Evolutionary conservation across 257 asterid genomes (phyloP), one percentile per base, ranked within the genome.

Genomic region (Penstemon barbatus): DNA sequence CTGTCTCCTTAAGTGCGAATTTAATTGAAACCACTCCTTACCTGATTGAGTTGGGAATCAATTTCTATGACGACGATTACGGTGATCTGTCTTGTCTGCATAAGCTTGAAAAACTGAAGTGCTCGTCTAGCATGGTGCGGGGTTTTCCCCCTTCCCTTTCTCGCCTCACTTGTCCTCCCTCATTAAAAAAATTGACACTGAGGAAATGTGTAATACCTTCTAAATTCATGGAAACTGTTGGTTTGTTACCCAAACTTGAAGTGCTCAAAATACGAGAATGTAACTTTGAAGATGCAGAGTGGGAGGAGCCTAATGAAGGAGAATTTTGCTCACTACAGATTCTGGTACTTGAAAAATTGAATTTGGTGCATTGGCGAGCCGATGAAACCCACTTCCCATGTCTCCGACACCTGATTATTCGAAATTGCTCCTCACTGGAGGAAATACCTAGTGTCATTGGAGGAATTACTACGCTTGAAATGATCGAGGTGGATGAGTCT

Each of bases 231-330:
- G 8, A 40, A 7, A n/a, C 40, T 7, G 40, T 75, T 25, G 63
- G 73, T 42, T 46, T 40, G 8, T 38, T 75, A 41, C 73, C 72
- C 5, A 53, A 59, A 42, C 76, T 75, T 57, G 61, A 70, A 75
- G 80, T 64, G 42, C 76, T 76, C 9, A 70, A 70, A 61, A 19
- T 70, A 44, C 46, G 12, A 3, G 3, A 36, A 0, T 25, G 64
- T 50, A 2, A 7, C 46, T 59, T 70, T 39, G 2, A 12, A 15
- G 37, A 59, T 39, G 43, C 40, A 48, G 53, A 48, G 12, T 67
- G 33, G 55, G 63, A 75, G 79, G 50, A 56, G 43, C 68, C 68
- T 8, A 13, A 59, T 5, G 72, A 57, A 42, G 79, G 51, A 6
- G 72, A 58, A 36, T 75, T 75, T 48, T n/a, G 4, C 38, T n/a